phyloP scores from a whole-genome alignment of 345 rosid species.

The Populus simonii region DNA sequence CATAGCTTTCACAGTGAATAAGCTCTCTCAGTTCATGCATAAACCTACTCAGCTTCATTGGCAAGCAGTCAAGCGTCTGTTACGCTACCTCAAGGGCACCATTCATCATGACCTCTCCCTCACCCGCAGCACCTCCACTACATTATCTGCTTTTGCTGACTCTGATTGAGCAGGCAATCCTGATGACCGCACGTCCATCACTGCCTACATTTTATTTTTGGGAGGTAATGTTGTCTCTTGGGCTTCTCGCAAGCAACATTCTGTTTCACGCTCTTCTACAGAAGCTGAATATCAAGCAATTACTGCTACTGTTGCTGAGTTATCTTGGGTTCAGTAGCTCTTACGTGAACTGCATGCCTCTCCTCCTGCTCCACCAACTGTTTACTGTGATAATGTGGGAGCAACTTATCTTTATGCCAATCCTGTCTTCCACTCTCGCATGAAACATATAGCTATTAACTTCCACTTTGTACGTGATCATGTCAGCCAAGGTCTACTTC shows the following conservation, averaged over 20 bases:
- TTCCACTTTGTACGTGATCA: neutral
- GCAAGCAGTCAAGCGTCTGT: neutral
- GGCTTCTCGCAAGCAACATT: neutral
- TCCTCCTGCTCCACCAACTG: fast-evolving
- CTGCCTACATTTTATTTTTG: fast-evolving
- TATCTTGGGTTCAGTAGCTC: fast-evolving
- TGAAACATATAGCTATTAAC: neutral
- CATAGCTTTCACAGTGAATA: neutral
- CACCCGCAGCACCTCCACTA: fast-evolving
- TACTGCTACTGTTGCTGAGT: fast-evolving
- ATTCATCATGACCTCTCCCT: neutral
- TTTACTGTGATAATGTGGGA: neutral
- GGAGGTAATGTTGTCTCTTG: neutral
- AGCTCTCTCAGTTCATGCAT: neutral
- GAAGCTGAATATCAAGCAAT: fast-evolving
- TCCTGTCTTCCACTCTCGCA: neutral
- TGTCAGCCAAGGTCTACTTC: fast-evolving
- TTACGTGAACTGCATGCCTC: fast-evolving
- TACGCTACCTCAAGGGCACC: neutral
- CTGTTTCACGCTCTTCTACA: fast-evolving
- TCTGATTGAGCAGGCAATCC: neutral
- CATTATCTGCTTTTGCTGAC: neutral
- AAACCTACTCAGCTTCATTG: neutral
- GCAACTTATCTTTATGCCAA: fast-evolving
- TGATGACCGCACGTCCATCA: neutral